A percentile compares a stretch with the other conserved stretches of the same genome.
Evolutionary conservation across 768 basidiomycete genomes (phyloP).

Genomic region (Ramaria rubella): DNA sequence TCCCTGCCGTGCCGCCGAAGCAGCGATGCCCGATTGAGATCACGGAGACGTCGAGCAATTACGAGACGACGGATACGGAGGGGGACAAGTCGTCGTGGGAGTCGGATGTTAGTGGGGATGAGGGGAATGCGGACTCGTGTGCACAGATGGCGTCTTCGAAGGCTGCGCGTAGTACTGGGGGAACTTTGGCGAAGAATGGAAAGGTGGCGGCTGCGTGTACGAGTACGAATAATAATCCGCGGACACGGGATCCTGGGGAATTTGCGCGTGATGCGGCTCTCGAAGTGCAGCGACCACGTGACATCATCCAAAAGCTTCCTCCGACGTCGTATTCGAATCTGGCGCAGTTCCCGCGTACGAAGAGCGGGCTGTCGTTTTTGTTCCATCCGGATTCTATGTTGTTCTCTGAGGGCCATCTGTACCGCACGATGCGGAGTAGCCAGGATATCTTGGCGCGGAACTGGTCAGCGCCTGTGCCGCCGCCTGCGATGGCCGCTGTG

Average conservation of each 20-base stretch:
- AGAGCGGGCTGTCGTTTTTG: constrained; percentile 56
- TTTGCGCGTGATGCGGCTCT: constrained; percentile 42
- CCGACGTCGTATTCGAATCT: constrained; percentile 55
- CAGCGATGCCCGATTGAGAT: background rate
- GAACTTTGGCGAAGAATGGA: constrained; percentile 16
- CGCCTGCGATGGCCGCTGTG: constrained; percentile 19
- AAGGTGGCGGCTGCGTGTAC: constrained; percentile 21
- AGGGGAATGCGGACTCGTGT: constrained; percentile 6
- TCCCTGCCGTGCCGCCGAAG: constrained; percentile 2
- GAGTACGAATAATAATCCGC: constrained; percentile 26
- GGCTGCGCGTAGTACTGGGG: background rate
- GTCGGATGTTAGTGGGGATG: constrained; percentile 26
- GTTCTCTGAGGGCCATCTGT: constrained; percentile 55
- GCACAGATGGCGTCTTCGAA: background rate
- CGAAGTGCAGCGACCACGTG: constrained; percentile 57
- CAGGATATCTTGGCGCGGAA: constrained; percentile 38
- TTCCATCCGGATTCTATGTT: constrained; percentile 64
- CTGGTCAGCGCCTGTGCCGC: constrained; percentile 16
- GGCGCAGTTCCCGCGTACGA: constrained; percentile 32
- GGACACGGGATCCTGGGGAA: constrained; percentile 22
- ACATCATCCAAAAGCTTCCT: constrained; percentile 66
- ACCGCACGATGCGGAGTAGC: constrained; percentile 42
- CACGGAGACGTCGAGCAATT: background rate
- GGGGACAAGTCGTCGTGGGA: constrained; percentile 33
- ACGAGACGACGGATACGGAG: constrained; percentile 3